Conservation (phyloP, 371 early-diverging fungal genomes). For the Nosema bombycis region DNA sequence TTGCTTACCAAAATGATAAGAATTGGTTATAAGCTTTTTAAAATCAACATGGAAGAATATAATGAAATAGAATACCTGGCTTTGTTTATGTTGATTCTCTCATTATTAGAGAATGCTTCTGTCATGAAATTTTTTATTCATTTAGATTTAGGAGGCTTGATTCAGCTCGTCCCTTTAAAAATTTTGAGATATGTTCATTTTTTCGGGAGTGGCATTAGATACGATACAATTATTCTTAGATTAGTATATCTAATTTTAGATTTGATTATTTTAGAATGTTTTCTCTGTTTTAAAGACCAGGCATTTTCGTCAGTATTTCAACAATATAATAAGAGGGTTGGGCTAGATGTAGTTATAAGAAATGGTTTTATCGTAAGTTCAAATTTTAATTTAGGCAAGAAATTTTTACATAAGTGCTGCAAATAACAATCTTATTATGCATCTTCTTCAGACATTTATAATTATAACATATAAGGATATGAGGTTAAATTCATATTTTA, state of each 20-base stretch:
- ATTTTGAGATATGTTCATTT: background rate
- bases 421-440: background rate
- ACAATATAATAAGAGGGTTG: background rate
- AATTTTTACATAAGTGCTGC: background rate
- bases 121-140: background rate
- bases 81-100: background rate
- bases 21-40: background rate
- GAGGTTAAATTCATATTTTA: background rate
- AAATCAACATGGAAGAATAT: background rate
- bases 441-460: background rate
- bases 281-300: background rate
- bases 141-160: background rate
- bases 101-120: background rate
- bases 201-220: background rate
- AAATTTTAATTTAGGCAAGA: background rate
- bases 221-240: background rate
- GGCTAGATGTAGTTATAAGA: background rate
- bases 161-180: background rate
- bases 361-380: background rate
- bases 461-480: background rate
- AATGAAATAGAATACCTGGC: background rate
- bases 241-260: background rate
- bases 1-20: background rate
- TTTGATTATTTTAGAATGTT: background rate
- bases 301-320: background rate